Percentiles rank a stretch among this genome's conserved stretches.
phyloP scores from a whole-genome alignment of 2,329 filamentous ascomycete genomes.

The Exophiala spinifera region DNA sequence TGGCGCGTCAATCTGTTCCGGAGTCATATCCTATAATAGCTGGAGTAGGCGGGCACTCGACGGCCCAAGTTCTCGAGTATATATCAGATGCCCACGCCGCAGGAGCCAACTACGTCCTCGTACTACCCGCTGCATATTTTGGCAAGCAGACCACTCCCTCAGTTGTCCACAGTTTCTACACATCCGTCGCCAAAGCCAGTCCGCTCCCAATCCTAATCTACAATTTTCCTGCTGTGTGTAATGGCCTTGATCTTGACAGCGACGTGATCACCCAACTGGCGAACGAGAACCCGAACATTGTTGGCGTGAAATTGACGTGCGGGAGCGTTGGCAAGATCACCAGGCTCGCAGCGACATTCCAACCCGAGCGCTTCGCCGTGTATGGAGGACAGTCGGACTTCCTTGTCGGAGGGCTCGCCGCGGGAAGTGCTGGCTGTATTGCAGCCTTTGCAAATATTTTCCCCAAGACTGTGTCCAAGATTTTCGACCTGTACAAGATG shows the following conservation, averaged over 20 bases:
- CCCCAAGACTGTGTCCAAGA: conserved; percentile 53
- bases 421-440: conserved; percentile 55
- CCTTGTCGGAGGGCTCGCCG: conserved; percentile 54
- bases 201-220: conserved; percentile 62
- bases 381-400: conserved; percentile 74
- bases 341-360: conserved; percentile 52
- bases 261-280: conserved; percentile 58
- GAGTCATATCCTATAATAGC: conserved; percentile 59
- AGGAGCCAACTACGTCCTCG: conserved; percentile 60
- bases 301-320: conserved; percentile 66
- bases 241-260: conserved; percentile 66
- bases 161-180: conserved; percentile 60
- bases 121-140: conserved; percentile 64
- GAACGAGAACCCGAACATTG: conserved; percentile 52
- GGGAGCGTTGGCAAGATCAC: conserved; percentile 61
- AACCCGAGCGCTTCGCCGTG: conserved; percentile 59
- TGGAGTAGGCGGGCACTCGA: conserved; percentile 63
- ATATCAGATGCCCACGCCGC: conserved; percentile 58
- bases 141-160: conserved; percentile 58
- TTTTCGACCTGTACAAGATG: conserved; percentile 60
- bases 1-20: conserved; percentile 55
- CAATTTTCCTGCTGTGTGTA: conserved; percentile 67
- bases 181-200: conserved; percentile 52
- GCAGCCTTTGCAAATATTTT: conserved; percentile 58
- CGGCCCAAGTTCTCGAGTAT: conserved; percentile 60